These are phyloP conservation scores for Trichoderma cornu-damae DNA, from an alignment of 2,329 filamentous ascomycete species.

Conservation along the genomic window DNA sequence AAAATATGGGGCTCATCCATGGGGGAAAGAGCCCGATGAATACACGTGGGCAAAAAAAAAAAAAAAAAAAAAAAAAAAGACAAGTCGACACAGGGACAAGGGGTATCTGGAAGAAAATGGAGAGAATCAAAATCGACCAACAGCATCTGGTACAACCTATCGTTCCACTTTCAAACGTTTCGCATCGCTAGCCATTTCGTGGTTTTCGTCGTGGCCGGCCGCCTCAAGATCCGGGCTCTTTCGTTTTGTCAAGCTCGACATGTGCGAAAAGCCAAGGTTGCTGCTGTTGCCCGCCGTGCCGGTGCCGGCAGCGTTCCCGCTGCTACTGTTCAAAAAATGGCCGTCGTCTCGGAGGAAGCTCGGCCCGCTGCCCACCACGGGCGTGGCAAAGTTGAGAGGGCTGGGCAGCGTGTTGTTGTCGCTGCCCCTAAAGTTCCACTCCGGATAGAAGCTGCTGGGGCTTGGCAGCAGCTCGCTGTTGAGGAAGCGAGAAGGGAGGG, in stretches of 20 bases:
- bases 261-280: not conserved
- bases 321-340: constrained; percentile 20
- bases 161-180: constrained; percentile 52
- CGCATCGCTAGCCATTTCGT: constrained; percentile 42
- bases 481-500: constrained; percentile 85
- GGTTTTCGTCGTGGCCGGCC: constrained; percentile 38
- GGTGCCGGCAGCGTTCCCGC: constrained; percentile 19
- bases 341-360: constrained; percentile 58
- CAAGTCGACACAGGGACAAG: constrained; percentile 19
- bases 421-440: constrained; percentile 71
- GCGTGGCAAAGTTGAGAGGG: constrained; percentile 88
- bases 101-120: constrained; percentile 15
- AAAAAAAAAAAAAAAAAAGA: not conserved
- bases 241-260: constrained; percentile 39
- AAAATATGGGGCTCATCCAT: not conserved
- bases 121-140: constrained; percentile 11
- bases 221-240: constrained; percentile 51
- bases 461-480: constrained; percentile 82
- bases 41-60: not conserved
- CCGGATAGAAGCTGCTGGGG: constrained; percentile 86
- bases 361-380: constrained; percentile 57
- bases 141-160: constrained; percentile 6
- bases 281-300: constrained; percentile 20
- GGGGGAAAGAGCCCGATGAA: not conserved
- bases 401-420: constrained; percentile 87